Conservation (phyloP, 1,284 basidiomycete species). For the Ustilago nuda region DNA sequence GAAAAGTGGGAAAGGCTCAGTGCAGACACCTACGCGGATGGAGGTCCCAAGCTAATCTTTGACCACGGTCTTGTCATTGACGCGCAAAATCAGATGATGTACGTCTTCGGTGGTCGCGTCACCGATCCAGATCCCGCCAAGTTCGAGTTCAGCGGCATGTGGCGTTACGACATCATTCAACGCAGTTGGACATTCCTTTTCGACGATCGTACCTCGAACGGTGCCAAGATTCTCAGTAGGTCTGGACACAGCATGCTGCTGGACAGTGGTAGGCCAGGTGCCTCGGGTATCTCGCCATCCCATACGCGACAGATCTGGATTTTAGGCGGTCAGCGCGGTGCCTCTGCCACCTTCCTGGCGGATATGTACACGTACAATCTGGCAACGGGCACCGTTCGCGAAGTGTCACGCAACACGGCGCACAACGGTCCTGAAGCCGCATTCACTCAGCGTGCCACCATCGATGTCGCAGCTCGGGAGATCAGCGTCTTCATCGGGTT, state of each 20-base stretch:
- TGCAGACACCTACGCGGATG: conserved; percentile 70
- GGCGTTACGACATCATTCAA: conserved; percentile 65
- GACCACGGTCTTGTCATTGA: conserved; percentile 86
- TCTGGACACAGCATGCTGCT: conserved; percentile 69
- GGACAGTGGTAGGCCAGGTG: conserved; percentile 53
- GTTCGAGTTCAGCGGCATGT: conserved; percentile 68
- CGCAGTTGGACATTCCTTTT: conserved; percentile 65
- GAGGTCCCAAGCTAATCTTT: conserved; percentile 80
- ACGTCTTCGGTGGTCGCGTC: conserved; percentile 81
- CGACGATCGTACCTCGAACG: conserved; percentile 59
- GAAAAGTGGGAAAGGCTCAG: conserved; percentile 68
- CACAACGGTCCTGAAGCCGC: conserved; percentile 63
- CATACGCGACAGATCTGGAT: conserved; percentile 65
- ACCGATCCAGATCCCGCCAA: conserved; percentile 73
- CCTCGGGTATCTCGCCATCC: conserved; percentile 42
- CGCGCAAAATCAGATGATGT: conserved; percentile 78
- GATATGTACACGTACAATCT: conserved; percentile 68
- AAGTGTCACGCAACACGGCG: conserved; percentile 51
- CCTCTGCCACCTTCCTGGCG: conserved; percentile 61
- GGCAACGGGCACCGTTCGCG: conserved; percentile 50
- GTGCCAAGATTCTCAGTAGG: conserved; percentile 46
- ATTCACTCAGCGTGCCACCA: conserved; percentile 68
- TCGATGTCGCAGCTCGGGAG: conserved; percentile 57
- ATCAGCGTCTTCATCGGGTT: conserved; percentile 68
- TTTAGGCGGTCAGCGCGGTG: conserved; percentile 65